Percentiles rank a stretch among this genome's conserved stretches.
Evolutionary conservation across 345 rosid genomes (phyloP).

Genomic region (Linum trigynum): DNA sequence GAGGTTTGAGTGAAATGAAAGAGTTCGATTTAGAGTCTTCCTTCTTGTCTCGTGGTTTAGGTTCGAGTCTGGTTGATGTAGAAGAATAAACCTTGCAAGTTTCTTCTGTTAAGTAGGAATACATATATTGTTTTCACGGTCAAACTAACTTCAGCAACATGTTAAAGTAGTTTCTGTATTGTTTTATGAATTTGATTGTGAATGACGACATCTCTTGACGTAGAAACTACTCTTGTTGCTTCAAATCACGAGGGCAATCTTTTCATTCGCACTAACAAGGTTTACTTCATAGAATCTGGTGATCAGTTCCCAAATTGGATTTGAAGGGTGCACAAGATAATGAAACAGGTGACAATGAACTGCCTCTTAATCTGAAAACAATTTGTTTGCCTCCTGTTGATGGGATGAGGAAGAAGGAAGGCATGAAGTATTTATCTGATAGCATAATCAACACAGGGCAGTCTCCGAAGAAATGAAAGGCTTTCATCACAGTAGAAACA

Average conservation of each 20-base stretch:
- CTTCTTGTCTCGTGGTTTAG: too few species aligned
- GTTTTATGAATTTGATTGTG: too few species aligned
- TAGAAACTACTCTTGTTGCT: too few species aligned
- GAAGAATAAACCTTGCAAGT: too few species aligned
- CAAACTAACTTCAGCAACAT: too few species aligned
- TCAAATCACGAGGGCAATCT: constrained; percentile 1
- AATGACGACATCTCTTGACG: too few species aligned
- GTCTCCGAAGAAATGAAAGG: neutral
- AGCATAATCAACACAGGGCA: constrained; percentile 12
- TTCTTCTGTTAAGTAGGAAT: too few species aligned
- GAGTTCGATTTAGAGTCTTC: too few species aligned
- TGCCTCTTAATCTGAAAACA: constrained; percentile 13
- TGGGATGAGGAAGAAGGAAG: constrained; percentile 9
- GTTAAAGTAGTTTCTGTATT: too few species aligned
- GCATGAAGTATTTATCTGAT: constrained; percentile 17
- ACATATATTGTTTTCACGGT: too few species aligned
- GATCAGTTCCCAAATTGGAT: constrained; percentile 17
- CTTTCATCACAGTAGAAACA: constrained; percentile 11
- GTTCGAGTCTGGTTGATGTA: too few species aligned
- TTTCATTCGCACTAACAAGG: constrained; percentile 12
- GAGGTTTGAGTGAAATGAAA: too few species aligned
- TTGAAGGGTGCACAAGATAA: constrained; percentile 15
- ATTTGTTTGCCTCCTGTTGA: constrained; percentile 3
- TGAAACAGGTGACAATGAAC: constrained; percentile 9
- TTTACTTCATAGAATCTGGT: constrained; percentile 15